These are phyloP conservation scores for Hymenoscyphus fraxineus DNA, from an alignment of 2,329 filamentous ascomycete species.

Conservation along the genomic window DNA sequence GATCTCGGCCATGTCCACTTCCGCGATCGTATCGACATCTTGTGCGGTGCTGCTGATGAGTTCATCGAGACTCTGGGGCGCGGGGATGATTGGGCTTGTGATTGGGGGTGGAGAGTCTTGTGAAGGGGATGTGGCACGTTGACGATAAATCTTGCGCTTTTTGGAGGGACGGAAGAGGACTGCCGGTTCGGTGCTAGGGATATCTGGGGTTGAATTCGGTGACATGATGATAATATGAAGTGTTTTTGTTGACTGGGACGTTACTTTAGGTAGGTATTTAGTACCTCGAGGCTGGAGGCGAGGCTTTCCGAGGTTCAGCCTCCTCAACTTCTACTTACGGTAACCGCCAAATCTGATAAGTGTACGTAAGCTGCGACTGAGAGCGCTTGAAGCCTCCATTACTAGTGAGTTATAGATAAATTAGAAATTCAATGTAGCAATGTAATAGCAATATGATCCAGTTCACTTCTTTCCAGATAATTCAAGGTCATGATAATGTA, in stretches of 20 bases:
- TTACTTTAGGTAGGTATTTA: no score
- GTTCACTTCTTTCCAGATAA: no score
- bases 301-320: slow-evolving; percentile 3
- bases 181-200: slow-evolving; percentile 12
- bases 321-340: neutral
- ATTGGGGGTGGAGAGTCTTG: slow-evolving; percentile 11
- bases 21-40: slow-evolving; percentile 21
- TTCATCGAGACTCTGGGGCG: slow-evolving; percentile 31
- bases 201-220: slow-evolving; percentile 7
- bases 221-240: slow-evolving; percentile 5
- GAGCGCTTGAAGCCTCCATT: no score
- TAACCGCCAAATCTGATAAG: no score
- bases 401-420: no score
- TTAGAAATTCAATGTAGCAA: no score
- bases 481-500: no score
- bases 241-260: neutral
- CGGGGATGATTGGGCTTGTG: slow-evolving; percentile 14
- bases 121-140: slow-evolving; percentile 38
- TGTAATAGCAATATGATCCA: no score
- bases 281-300: neutral
- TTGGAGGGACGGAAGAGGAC: slow-evolving; percentile 51
- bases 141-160: slow-evolving; percentile 58
- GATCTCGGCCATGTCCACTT: slow-evolving; percentile 47
- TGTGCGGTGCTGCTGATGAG: slow-evolving; percentile 25
- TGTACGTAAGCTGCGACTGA: no score